Evolutionary conservation across 1,284 basidiomycete species (phyloP), one percentile per base, ranked within the genome.

Genomic region (Gomphus bonarii): DNA sequence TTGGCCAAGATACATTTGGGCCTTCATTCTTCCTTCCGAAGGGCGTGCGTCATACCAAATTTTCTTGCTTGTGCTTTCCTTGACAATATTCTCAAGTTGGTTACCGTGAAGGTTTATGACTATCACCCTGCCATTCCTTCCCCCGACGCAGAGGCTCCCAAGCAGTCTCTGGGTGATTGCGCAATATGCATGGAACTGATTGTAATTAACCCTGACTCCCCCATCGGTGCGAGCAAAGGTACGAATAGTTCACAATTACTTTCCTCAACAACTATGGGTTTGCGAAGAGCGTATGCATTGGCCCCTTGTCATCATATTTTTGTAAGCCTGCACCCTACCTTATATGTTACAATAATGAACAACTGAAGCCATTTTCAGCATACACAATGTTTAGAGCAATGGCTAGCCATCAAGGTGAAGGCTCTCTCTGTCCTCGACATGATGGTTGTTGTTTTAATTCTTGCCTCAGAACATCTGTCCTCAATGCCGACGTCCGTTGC

Each of bases 171-270:
- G 16, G 89, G 85, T 5, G 89, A 93, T 64, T 95, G 91, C 64
- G 82, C 88, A 3, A 94, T 95, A 60, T 95, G 91, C 67, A 92
- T 94, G 88, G 91, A 95, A 60, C 78, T 82, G 8, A 93, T 94
- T 60, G 66, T 80, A 43, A 70, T 82, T n/a, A 79, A 82, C 52
- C 68, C 62, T 12, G 54, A 60, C 65, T 74, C 43, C 68, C 67
- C 7, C 67, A 67, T 58, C 74, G 65, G 57, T 69, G 70, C 49
- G 62, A 62, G 53, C 64, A 70, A 12, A 64, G 47, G 20, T 54
- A 50, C 28, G 40, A 50, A n/a, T 38, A 54, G 44, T 22, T 22
- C 60, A 48, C 57, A 57, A 49, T 66, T 64, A 64, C 59, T 62
- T 18, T 54, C 58, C 4, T 44, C 67, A 40, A 49, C 47, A 43